Evolutionary conservation across 148 eudicot genomes (phyloP).

Genomic region (Simmondsia chinensis): DNA sequence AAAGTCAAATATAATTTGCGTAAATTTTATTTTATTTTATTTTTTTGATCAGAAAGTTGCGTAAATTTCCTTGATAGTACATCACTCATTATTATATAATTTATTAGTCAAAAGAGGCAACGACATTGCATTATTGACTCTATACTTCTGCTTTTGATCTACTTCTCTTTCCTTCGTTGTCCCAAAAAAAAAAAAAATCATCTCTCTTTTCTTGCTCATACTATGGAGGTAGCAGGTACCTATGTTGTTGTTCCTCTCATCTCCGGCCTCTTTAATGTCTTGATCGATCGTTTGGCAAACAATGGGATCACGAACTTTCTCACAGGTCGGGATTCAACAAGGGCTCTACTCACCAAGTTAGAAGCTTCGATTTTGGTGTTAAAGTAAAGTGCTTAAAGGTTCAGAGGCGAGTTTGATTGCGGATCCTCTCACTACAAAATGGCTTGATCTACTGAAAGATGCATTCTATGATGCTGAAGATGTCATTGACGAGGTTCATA

Average conservation of each 20-base stretch:
- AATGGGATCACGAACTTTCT: not conserved
- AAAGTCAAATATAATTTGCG: too few relatives aligned
- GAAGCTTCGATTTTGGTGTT: not conserved
- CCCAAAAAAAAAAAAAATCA: too few relatives aligned
- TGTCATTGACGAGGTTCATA: constrained; percentile 13
- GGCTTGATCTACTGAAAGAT: constrained; percentile 7
- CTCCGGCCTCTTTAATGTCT: not conserved
- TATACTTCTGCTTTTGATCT: too few relatives aligned
- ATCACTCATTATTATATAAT: too few relatives aligned
- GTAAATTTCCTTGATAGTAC: too few relatives aligned
- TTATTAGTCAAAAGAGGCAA: too few relatives aligned
- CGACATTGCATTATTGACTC: too few relatives aligned
- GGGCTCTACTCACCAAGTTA: not conserved
- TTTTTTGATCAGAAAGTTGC: too few relatives aligned
- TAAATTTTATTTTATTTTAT: too few relatives aligned
- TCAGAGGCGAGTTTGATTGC: constrained; percentile 17
- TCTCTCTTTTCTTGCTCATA: too few relatives aligned
- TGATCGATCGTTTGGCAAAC: not conserved
- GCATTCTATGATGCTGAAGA: constrained; percentile 18
- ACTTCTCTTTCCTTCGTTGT: too few relatives aligned
- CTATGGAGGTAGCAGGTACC: too few relatives aligned
- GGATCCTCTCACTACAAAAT: not conserved
- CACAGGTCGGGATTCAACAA: not conserved
- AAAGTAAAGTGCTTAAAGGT: constrained; percentile 10
- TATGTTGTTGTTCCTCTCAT: not conserved